Percentiles rank a stretch among this genome's conserved stretches.
phyloP scores from a whole-genome alignment of 139 green algal genomes.

The Gonium pectorale region DNA sequence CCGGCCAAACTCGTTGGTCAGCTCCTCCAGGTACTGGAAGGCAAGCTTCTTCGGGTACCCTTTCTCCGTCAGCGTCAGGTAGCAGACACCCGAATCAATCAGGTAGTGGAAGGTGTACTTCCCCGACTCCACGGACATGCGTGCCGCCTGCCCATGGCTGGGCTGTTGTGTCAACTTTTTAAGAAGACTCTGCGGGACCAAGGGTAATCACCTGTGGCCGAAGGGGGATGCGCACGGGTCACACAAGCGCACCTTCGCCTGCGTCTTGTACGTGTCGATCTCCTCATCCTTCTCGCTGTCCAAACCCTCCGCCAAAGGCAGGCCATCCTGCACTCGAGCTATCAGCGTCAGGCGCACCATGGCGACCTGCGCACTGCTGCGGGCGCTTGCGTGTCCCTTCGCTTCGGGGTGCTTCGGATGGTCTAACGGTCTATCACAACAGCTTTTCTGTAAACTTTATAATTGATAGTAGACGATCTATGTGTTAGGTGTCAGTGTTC shows the following conservation, averaged over 20 bases:
- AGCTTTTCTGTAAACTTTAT: too few species aligned
- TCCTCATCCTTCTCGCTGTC: constrained; percentile 93
- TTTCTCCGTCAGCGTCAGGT: constrained; percentile 93
- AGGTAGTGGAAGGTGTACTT: constrained; percentile 91
- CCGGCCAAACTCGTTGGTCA: constrained; percentile 91
- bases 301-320: constrained; percentile 96
- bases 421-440: too few species aligned
- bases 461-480: too few species aligned
- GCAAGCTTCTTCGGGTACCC: constrained; percentile 96
- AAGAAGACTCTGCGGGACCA: constrained; percentile 65
- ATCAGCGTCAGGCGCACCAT: constrained; percentile 98
- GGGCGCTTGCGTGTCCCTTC: not conserved
- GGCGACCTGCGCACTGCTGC: not conserved
- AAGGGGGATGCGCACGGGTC: too few species aligned
- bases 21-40: constrained; percentile 98
- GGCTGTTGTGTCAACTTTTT: constrained; percentile 73
- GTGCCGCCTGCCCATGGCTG: constrained; percentile 42
- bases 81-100: constrained; percentile 89
- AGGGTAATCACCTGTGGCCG: too few species aligned
- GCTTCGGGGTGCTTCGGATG: too few species aligned
- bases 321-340: constrained; percentile 88
- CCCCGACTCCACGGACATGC: constrained; percentile 87
- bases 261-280: constrained; percentile 90
- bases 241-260: constrained; percentile 88
- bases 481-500: too few species aligned